Conservation (phyloP, 345 rosid genomes). For the Moricandia moricandioides region DNA sequence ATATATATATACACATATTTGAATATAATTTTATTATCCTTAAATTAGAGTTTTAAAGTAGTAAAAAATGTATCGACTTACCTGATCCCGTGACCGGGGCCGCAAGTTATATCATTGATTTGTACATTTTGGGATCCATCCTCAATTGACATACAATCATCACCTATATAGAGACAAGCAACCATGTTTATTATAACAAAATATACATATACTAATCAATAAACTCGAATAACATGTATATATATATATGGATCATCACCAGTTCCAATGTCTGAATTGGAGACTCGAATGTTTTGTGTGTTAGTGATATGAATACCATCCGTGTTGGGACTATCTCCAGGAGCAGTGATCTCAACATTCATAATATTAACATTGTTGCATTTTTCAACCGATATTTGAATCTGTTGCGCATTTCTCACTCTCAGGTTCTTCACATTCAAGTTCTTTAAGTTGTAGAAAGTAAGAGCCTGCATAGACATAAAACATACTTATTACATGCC, state of each 20-base stretch:
- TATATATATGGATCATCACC: conserved; percentile 60
- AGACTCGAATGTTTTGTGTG: conserved; percentile 57
- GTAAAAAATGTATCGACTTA: not conserved
- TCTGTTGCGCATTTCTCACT: conserved; percentile 67
- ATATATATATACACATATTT: not conserved
- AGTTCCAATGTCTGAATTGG: conserved; percentile 52
- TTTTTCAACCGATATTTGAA: conserved; percentile 57
- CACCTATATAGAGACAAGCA: conserved; percentile 69
- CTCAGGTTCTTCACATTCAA: conserved; percentile 49
- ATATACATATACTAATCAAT: conserved; percentile 36
- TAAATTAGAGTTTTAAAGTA: not conserved
- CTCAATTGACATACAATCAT: conserved; percentile 76
- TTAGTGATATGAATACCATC: conserved; percentile 81
- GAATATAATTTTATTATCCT: not conserved
- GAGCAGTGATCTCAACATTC: conserved; percentile 49
- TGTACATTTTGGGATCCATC: conserved; percentile 35
- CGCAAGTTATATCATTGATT: conserved; percentile 30
- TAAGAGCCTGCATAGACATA: conserved; percentile 55
- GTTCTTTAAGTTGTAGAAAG: conserved; percentile 54
- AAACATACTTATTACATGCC: conserved; percentile 15
- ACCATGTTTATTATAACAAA: conserved; percentile 32
- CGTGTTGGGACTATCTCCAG: conserved; percentile 73
- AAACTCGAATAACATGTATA: not conserved
- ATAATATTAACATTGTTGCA: conserved; percentile 50
- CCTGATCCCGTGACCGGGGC: conserved; percentile 41